Base-by-base conservation (phyloP, 2,329 filamentous ascomycete species). In the Calonectria fujianensis region DNA sequence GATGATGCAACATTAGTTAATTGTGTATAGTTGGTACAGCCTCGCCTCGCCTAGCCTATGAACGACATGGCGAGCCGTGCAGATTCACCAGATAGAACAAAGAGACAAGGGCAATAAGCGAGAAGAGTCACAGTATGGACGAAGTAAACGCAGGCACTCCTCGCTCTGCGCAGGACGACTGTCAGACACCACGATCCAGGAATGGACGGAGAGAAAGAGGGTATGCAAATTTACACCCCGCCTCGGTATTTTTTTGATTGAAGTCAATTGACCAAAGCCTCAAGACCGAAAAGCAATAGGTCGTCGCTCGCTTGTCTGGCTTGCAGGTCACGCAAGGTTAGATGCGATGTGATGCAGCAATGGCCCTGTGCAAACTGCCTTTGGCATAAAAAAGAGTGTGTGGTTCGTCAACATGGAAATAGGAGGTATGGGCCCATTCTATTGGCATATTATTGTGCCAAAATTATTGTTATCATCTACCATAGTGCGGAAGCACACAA, bases 301-400 rank as follows among this genome's bases (percentile, higher is more conserved):
- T 95, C 96, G 8, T 95, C 95, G 9, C 94, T 96, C 79, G 96
- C 96, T 27, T 98, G 96, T 84, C 94, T 95, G 75, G 95, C 93
- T 79, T 98, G 96, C 85, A 91, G 96, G 80, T 92, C 94, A 67
- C 92, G 96, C 82, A 98, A 98, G 84, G 96, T 98, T 39, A 91
- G 96, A 70, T 98, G 96, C 87, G 96, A 98, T 87, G 96, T 98
- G 72, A 95, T 96, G 74, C 95, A 97, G 84, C 93, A 94, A 63
- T 93, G 93, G 52, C 95, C 95, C 0, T 97, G 95, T 85, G 95
- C 94, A 63, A 97, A 97, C 85, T 97, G 95, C 86, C 90, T 94
- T 76, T 91, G 94, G 86, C 93, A 95, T 84, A 92, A 94, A 81
- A 93, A 95, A 67, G 92, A 94, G 76, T 73, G 70, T 29, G 45